These are phyloP conservation scores for Luffa aegyptiaca DNA, from an alignment of 306 rosid species.

Conservation along the genomic window DNA sequence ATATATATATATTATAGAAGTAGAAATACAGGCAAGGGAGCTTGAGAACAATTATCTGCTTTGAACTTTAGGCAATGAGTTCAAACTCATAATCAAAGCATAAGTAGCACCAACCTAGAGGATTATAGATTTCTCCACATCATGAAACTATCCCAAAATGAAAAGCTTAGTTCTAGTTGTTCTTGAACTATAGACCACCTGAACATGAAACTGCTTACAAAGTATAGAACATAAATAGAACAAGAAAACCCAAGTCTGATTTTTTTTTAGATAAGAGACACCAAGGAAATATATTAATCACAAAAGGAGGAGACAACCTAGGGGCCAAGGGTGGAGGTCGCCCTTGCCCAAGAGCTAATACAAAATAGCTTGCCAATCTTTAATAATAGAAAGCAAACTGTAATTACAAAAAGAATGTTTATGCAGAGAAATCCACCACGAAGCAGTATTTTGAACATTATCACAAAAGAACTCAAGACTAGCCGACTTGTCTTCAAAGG, in stretches of 20 bases:
- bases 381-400: no score
- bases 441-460: no score
- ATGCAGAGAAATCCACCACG: no score
- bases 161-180: neutral
- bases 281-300: no score
- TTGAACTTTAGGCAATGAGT: neutral
- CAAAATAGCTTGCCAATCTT: no score
- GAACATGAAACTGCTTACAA: neutral
- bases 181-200: neutral
- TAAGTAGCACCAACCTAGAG: neutral
- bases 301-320: no score
- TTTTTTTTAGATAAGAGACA: no score
- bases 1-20: neutral
- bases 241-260: neutral
- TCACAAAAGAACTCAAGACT: no score
- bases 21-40: neutral
- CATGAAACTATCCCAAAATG: neutral
- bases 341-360: no score
- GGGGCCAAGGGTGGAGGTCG: no score
- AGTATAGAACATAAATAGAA: neutral
- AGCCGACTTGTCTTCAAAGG: no score
- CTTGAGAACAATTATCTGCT: neutral
- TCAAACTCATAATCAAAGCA: neutral
- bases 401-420: no score
- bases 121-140: neutral